A percentile compares a stretch with the other conserved stretches of the same genome.
Conservation (phyloP, 352 stramenopile genomes). For the Globisporangium cederbergense region DNA sequence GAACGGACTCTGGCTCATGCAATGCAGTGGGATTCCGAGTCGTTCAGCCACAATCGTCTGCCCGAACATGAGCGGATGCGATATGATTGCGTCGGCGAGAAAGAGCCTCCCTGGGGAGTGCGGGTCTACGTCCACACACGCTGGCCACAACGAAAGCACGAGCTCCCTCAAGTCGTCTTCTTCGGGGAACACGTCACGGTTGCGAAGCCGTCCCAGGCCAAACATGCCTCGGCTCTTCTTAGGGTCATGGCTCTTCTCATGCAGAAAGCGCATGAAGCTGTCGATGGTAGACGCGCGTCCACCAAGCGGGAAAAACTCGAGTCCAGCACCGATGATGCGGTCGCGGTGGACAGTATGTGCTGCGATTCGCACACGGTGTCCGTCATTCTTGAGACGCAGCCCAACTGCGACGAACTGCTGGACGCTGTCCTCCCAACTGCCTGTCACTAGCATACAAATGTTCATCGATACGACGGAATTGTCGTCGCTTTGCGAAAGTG, state of each 20-base stretch:
- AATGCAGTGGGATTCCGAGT: slow-evolving; percentile 71
- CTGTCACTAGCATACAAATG: slow-evolving; percentile 67
- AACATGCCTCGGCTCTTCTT: slow-evolving; percentile 9
- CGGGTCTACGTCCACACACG: slow-evolving; percentile 46
- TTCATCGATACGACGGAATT: slow-evolving; percentile 32
- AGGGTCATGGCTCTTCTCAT: slow-evolving; percentile 21
- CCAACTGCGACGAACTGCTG: slow-evolving; percentile 78
- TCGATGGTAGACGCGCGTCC: slow-evolving; percentile 41
- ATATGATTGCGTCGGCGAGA: slow-evolving; percentile 68
- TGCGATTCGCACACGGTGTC: slow-evolving; percentile 89
- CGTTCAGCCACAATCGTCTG: slow-evolving; percentile 62
- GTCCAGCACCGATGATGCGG: slow-evolving; percentile 48
- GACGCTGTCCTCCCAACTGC: slow-evolving; percentile 65
- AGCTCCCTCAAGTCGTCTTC: slow-evolving; percentile 48
- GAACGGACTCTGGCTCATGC: slow-evolving; percentile 47
- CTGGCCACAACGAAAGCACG: slow-evolving; percentile 58
- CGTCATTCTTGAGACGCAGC: slow-evolving; percentile 61
- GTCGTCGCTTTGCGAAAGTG: too few relatives aligned
- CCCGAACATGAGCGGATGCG: slow-evolving; percentile 60
- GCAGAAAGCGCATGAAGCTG: slow-evolving; percentile 44
- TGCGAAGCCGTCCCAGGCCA: slow-evolving; percentile 24
- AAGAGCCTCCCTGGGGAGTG: slow-evolving; percentile 39
- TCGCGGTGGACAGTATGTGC: slow-evolving; percentile 76
- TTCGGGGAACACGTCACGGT: slow-evolving; percentile 39
- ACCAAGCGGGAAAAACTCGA: slow-evolving; percentile 72